Base-by-base conservation (phyloP, 805 yeast species). In the Barnettozyma californica region DNA sequence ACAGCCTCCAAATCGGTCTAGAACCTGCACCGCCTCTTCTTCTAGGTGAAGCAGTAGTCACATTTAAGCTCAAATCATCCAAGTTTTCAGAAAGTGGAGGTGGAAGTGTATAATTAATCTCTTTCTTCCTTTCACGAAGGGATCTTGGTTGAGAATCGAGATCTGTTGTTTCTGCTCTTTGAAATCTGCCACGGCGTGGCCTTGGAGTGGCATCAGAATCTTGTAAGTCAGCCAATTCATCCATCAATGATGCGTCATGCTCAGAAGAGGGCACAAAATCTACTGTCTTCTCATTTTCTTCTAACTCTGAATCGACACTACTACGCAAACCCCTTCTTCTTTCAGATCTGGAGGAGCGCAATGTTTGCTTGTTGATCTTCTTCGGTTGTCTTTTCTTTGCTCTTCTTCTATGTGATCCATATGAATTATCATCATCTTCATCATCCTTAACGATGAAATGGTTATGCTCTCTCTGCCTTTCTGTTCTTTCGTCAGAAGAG, bases 51-150 rank as follows among this genome's bases (percentile, higher is more conserved):
- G 62, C 40, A 9, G 60, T 55, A 14, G 49, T 42, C 14, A 40
- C 40, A 18, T 53, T 52, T 8, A 53, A 34, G 4, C 54, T 52
- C 9, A 54, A 34, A 3, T 55, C 65, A n/a, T 61, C 68, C 7
- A 62, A 46, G 25, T 57, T 64, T 5, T 68, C 68, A 5, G 70
- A 66, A 48, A 87, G 70, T 4, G 96, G 96, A 1, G 96, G 96
- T 0, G 96, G 92, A 9, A 90, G 72, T 13, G 83, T 77, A 63
- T 90, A 90, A 60, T 90, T 85, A 10, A 91, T 81, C 25, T 82
- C 81, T 54, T 88, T 80, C 48, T 90, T 80, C 53, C 90, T 65
- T 52, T 81, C 83, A 46, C 91, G 74, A 20, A 84, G 65, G 6
- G 73, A 66, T 55, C 81, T 71, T 46, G 79, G 71, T 43, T 74